phyloP scores from a whole-genome alignment of 2,329 filamentous ascomycete genomes.

The Aureobasidium vineae region DNA sequence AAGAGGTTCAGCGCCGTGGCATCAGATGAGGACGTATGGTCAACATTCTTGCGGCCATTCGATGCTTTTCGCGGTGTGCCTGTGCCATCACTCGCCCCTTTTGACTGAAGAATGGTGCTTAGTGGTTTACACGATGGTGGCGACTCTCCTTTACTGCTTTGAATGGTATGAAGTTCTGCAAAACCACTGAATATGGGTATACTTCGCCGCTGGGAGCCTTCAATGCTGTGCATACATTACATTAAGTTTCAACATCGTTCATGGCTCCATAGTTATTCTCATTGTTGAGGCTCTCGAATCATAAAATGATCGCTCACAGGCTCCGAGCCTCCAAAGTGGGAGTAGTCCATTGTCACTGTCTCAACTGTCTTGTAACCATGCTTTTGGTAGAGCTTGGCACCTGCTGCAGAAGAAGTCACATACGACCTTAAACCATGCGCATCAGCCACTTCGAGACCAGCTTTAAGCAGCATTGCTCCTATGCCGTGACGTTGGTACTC shows the following conservation, averaged over 20 bases:
- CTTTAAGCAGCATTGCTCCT: not conserved
- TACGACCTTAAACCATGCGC: not conserved
- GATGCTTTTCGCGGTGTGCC: too few species aligned
- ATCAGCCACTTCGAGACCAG: slow-evolving; percentile 13
- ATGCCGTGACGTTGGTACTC: slow-evolving; percentile 1
- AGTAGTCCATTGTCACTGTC: not conserved
- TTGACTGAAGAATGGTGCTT: too few species aligned
- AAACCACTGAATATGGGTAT: not conserved
- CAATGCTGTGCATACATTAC: not conserved
- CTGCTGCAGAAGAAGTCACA: not conserved
- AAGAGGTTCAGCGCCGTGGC: not conserved
- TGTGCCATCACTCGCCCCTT: too few species aligned
- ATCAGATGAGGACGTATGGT: not conserved
- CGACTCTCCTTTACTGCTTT: not conserved
- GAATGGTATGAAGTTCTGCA: not conserved
- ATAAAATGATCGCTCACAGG: not conserved
- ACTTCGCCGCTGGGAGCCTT: not conserved
- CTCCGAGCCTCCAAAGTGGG: not conserved
- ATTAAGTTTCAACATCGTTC: not conserved
- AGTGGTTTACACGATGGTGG: too few species aligned
- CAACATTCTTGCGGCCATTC: too few species aligned
- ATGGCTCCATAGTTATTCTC: not conserved
- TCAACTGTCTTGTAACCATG: slow-evolving; percentile 1
- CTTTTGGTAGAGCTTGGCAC: not conserved
- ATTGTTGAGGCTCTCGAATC: not conserved